These are phyloP conservation scores for Penicillium polonicum DNA, from an alignment of 2,329 filamentous ascomycete species.

Conservation along the genomic window DNA sequence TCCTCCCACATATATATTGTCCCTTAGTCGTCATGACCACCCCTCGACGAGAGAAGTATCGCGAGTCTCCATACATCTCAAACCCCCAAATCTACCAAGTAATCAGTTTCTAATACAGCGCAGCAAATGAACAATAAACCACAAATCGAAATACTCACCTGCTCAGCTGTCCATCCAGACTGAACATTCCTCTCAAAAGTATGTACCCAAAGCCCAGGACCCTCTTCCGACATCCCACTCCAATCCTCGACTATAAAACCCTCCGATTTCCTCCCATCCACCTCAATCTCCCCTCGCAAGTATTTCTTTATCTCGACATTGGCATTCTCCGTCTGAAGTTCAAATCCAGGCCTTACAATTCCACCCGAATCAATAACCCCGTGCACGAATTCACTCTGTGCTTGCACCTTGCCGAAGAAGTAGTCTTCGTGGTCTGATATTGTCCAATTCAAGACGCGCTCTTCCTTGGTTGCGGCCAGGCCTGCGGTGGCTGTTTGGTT, in stretches of 20 bases:
- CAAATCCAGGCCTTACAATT: background rate
- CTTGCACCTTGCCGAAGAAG: background rate
- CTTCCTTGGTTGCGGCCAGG: background rate
- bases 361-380: background rate
- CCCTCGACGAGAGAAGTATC: constrained; percentile 4
- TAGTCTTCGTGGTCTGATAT: constrained; percentile 1
- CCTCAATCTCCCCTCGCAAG: background rate
- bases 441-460: constrained; percentile 1
- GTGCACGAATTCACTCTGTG: background rate
- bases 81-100: constrained; percentile 6
- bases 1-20: background rate
- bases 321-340: background rate
- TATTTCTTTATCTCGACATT: background rate
- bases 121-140: background rate
- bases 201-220: constrained; percentile 4
- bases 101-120: background rate
- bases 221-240: background rate
- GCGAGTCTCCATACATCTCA: background rate
- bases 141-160: background rate
- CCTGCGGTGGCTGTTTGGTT: background rate
- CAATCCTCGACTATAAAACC: constrained; percentile 1
- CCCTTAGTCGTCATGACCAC: background rate
- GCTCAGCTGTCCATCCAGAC: constrained; percentile 2
- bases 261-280: background rate
- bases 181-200: constrained; percentile 2